Conservation (phyloP, 2,329 filamentous ascomycete species). For the Exophiala xenobiotica region DNA sequence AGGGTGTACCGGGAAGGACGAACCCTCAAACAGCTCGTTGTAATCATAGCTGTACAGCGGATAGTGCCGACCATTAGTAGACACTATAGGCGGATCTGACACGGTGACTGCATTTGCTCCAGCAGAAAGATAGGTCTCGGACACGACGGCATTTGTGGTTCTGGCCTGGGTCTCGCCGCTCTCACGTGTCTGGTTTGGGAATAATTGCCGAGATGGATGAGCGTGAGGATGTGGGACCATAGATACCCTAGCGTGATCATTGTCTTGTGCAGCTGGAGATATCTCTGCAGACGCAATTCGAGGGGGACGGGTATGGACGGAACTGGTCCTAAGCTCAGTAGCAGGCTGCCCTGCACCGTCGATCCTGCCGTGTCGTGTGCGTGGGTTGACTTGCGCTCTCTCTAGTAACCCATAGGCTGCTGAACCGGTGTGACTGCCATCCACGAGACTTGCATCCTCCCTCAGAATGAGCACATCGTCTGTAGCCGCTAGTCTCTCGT, state of each 20-base stretch:
- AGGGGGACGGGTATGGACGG: conserved; percentile 17
- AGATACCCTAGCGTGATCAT: not conserved
- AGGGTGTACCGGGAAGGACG: not conserved
- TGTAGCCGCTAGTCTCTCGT: conserved; percentile 36
- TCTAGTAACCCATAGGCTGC: conserved; percentile 42
- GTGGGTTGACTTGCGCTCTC: conserved; percentile 29
- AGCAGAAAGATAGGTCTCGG: conserved; percentile 29
- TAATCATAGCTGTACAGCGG: conserved; percentile 28
- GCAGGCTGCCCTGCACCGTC: conserved; percentile 2
- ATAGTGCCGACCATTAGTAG: conserved; percentile 25
- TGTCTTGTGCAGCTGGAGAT: not conserved
- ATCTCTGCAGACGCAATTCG: conserved; percentile 7
- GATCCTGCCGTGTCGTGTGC: conserved; percentile 7
- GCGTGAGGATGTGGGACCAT: not conserved
- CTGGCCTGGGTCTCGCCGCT: conserved; percentile 7
- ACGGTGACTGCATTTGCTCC: conserved; percentile 25
- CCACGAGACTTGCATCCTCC: conserved; percentile 40
- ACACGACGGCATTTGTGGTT: conserved; percentile 26
- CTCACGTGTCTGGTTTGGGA: conserved; percentile 1
- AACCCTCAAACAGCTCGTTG: conserved; percentile 22
- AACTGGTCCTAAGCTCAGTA: conserved; percentile 7
- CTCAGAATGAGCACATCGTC: conserved; percentile 41
- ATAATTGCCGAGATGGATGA: conserved; percentile 14
- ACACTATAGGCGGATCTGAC: conserved; percentile 23
- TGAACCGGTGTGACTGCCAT: conserved; percentile 38